A percentile compares a stretch with the other conserved stretches of the same genome.
Conservation (phyloP, 148 eudicot species). For the Arbutus unedo region DNA sequence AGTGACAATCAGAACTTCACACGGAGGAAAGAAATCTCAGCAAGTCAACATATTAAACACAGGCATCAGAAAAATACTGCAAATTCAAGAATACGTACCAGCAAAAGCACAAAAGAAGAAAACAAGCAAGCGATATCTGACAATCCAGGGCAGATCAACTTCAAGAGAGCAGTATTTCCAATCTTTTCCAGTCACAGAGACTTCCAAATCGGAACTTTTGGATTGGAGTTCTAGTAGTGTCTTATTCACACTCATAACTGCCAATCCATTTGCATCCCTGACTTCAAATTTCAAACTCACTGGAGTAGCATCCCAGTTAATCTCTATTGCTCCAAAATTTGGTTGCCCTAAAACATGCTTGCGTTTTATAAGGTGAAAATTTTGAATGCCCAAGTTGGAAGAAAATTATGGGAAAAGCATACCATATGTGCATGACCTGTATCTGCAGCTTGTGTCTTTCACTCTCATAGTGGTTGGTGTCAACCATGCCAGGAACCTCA, state of each 20-base stretch:
- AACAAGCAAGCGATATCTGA: conserved; percentile 52
- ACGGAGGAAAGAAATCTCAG: neutral
- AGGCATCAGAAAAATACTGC: neutral
- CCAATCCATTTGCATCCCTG: conserved; percentile 47
- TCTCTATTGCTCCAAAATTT: conserved; percentile 64
- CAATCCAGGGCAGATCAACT: conserved; percentile 53
- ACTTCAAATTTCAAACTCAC: conserved; percentile 48
- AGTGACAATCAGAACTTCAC: neutral
- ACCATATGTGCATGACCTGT: conserved; percentile 68
- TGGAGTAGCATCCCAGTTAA: conserved; percentile 56
- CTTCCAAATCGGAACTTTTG: conserved; percentile 14
- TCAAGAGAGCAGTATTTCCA: conserved; percentile 54
- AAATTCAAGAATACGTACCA: conserved; percentile 32
- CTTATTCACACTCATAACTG: conserved; percentile 40
- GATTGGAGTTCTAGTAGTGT: conserved; percentile 46
- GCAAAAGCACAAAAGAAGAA: conserved; percentile 32
- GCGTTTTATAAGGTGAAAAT: neutral
- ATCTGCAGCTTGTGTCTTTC: conserved; percentile 47
- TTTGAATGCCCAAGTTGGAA: neutral
- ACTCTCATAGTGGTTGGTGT: conserved; percentile 58
- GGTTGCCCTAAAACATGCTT: conserved; percentile 41
- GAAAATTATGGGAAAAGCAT: conserved; percentile 16
- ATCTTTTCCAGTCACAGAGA: conserved; percentile 15
- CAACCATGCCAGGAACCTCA: conserved; percentile 53
- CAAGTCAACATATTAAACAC: neutral